Conservation (phyloP, 768 basidiomycete genomes). For the Naganishia friedmannii region DNA sequence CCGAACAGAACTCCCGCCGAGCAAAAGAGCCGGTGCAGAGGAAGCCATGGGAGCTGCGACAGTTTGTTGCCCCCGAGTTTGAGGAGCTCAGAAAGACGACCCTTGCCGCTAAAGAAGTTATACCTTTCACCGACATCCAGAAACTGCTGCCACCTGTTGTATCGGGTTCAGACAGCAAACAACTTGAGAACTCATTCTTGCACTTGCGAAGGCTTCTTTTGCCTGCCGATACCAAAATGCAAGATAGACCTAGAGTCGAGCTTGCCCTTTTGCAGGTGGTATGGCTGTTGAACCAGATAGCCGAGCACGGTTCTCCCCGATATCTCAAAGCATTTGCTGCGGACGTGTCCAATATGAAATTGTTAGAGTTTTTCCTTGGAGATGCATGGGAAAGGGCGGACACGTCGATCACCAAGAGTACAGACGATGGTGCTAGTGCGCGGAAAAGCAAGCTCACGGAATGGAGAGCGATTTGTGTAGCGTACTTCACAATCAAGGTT, state of each 20-base stretch:
- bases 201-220: neutral
- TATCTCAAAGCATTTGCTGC: neutral
- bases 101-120: neutral
- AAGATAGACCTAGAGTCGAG: neutral
- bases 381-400: neutral
- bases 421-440: neutral
- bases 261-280: neutral
- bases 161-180: neutral
- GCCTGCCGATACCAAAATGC: neutral
- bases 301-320: neutral
- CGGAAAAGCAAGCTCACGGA: neutral
- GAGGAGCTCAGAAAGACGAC: neutral
- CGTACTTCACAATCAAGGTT: slow-evolving; percentile 13
- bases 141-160: neutral
- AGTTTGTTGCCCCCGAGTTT: neutral
- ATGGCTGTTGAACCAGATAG: slow-evolving; percentile 1
- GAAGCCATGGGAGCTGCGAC: slow-evolving; percentile 9
- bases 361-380: neutral
- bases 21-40: neutral
- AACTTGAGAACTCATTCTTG: neutral
- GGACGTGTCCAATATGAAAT: neutral
- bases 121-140: slow-evolving; percentile 13
- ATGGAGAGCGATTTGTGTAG: neutral
- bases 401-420: neutral
- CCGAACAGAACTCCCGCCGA: neutral